phyloP scores from a whole-genome alignment of 106 monocot genomes.

The Allium fistulosum region DNA sequence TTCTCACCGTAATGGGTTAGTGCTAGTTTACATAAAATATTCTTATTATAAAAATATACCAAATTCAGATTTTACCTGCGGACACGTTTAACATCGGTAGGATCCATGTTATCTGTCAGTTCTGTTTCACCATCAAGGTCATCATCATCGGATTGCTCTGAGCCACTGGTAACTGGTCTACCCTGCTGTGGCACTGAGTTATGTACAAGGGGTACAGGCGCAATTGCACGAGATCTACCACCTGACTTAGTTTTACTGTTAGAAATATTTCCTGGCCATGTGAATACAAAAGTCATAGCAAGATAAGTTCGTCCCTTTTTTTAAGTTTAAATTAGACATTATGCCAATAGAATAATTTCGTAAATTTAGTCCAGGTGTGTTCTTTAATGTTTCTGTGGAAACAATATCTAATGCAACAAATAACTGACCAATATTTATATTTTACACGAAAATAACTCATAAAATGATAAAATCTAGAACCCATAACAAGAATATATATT shows the following conservation, averaged over 20 bases:
- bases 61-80: slow-evolving; percentile 45
- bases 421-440: too few species aligned
- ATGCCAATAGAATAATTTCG: too few species aligned
- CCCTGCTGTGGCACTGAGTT: slow-evolving; percentile 21
- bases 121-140: slow-evolving; percentile 58
- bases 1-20: too few species aligned
- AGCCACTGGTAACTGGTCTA: slow-evolving; percentile 51
- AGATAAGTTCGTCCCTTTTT: neutral
- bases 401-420: too few species aligned
- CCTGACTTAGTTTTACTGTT: slow-evolving; percentile 28
- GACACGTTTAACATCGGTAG: slow-evolving; percentile 58
- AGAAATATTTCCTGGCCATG: slow-evolving; percentile 15
- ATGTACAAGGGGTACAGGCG: slow-evolving; percentile 21
- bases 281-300: neutral
- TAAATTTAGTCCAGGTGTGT: too few species aligned
- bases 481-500: too few species aligned
- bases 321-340: too few species aligned
- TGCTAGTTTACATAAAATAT: too few species aligned
- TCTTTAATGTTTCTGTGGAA: too few species aligned
- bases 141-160: slow-evolving; percentile 90
- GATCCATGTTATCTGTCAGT: slow-evolving; percentile 54
- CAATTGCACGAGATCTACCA: slow-evolving; percentile 24
- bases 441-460: too few species aligned
- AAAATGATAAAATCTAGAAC: too few species aligned
- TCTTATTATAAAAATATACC: too few species aligned